Conservation (phyloP, 805 yeast genomes). For the Peterozyma toletana region DNA sequence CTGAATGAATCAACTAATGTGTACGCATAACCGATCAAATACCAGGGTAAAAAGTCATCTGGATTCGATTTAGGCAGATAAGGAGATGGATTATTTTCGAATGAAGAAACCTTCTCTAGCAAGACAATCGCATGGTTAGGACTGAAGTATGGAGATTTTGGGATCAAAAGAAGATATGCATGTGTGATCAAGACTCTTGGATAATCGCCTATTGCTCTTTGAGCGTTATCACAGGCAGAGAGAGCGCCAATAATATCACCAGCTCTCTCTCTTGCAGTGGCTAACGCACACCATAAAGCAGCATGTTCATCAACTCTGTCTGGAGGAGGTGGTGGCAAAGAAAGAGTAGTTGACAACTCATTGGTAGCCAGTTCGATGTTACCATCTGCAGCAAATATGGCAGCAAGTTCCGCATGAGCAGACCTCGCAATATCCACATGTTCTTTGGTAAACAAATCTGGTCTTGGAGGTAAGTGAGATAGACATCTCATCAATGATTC, state of each 20-base stretch:
- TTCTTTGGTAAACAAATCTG: slow-evolving; percentile 16
- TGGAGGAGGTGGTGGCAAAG: slow-evolving; percentile 41
- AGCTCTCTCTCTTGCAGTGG: slow-evolving; percentile 43
- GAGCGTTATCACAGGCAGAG: slow-evolving; percentile 40
- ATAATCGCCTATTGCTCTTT: slow-evolving; percentile 33
- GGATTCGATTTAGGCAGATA: slow-evolving; percentile 15
- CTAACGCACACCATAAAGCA: slow-evolving; percentile 46
- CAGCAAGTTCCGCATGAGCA: slow-evolving; percentile 50
- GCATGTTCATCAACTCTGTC: slow-evolving; percentile 37
- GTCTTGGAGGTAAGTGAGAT: slow-evolving; percentile 27
- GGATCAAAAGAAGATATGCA: slow-evolving; percentile 39
- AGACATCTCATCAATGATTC: slow-evolving; percentile 39
- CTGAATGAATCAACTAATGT: slow-evolving; percentile 37
- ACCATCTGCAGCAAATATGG: slow-evolving; percentile 43
- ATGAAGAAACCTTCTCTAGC: slow-evolving; percentile 24
- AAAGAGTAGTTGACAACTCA: slow-evolving; percentile 42
- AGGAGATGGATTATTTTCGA: slow-evolving; percentile 14
- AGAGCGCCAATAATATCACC: slow-evolving; percentile 43
- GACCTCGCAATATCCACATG: slow-evolving; percentile 43
- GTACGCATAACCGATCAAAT: slow-evolving; percentile 46
- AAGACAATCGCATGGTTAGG: slow-evolving; percentile 29
- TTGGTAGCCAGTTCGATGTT: slow-evolving; percentile 40
- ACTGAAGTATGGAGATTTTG: slow-evolving; percentile 19
- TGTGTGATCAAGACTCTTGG: slow-evolving; percentile 39
- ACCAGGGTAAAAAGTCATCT: slow-evolving; percentile 55